Evolutionary conservation across 176 grass and related monocot genomes (phyloP), one percentile per base, ranked within the genome.

Genomic region (Ensete ventricosum): DNA sequence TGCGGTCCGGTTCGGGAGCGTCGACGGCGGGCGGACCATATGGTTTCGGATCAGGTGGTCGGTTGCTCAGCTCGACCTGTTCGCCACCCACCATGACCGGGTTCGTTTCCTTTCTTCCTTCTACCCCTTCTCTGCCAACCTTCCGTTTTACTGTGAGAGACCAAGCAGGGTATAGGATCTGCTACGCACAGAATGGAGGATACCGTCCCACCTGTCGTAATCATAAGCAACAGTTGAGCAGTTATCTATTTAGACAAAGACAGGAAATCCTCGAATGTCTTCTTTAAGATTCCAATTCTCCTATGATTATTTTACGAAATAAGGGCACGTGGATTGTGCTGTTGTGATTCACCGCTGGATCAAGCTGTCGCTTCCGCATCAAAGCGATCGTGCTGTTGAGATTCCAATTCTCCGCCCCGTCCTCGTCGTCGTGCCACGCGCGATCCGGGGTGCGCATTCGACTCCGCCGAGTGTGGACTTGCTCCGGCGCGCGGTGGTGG

Each of bases 1-100:
- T 9, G 59, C 48, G 14, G 64, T 82, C 62, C 54, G 84, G 75
- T 73, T 84, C 76, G 84, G 72, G 20, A 54, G 71, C 49, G 74
- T 19, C 16, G 71, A 87, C 72, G 81, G 75, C 62, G 2, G 63
- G 9, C 59, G 72, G 12, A 90, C 73, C 63, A 72, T 73, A 54
- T 79, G 64, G 57, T 97, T 93, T 78, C 78, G 77, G 48, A 53
- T 89, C 2, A 74, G 90, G 16, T 87, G 87, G 87, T 84, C 88
- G 85, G 77, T 97, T 79, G 74, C 85, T 71, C 83, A 86, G 74
- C 71, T 97, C 53, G 94, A 97, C 80, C 48, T 84, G 78, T 97
- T 91, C 75, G 72, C 88, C 79, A 90, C 78, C 70, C 69, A 71
- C 43, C 94, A 97, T 76, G 85, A 86, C 82, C 82, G 80, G 90